Evolutionary conservation across 2,329 filamentous ascomycete species (phyloP), one percentile per base, ranked within the genome.

Genomic region (Geosmithia morbida): DNA sequence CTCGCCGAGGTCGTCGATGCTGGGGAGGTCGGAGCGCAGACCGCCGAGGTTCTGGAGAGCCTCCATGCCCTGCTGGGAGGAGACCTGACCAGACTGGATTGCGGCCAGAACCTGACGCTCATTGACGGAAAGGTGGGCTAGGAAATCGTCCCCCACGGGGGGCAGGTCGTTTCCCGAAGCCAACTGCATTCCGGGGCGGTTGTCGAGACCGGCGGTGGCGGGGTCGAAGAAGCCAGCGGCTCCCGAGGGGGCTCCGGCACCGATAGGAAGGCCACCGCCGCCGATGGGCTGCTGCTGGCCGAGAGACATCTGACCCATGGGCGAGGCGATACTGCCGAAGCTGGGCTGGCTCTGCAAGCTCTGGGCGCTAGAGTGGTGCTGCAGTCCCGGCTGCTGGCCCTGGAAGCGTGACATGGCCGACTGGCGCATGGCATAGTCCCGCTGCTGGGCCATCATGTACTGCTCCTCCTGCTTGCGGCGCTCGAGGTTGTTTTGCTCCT

Each of bases 381-480:
- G 88, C 8, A 97, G 74, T 50, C 68, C 59, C 47, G 61, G 59
- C 3, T 49, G 44, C 46, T 47, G 46, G 10, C 50, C 50, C 48
- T 81, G 82, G 60, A 86, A 83, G 60, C 89, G 83, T 46, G 81
- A 73, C 50, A 88, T 80, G 7, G 77, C 74, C 58, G 94, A 88
- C 59, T 94, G 88, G 52, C 88, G 85, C 52, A 88, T 85, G 48
- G 96, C 76, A 55, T 87, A 87, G 61, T 98, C 92, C 55, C 95
- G 87, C 63, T 98, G 92, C 41, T 92, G 83, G 43, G 94, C 92
- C 79, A 97, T 94, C 37, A 94, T 73, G 61, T 92, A 95, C 61
- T 98, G 92, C 59, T 98, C 94, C 64, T 98, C 92, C 62, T 98
- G 92, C 69, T 98, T 98, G 46, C 92, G 77, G 47, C 92, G 79